Conservation (phyloP, 306 rosid species). For the Vicia sativa region DNA sequence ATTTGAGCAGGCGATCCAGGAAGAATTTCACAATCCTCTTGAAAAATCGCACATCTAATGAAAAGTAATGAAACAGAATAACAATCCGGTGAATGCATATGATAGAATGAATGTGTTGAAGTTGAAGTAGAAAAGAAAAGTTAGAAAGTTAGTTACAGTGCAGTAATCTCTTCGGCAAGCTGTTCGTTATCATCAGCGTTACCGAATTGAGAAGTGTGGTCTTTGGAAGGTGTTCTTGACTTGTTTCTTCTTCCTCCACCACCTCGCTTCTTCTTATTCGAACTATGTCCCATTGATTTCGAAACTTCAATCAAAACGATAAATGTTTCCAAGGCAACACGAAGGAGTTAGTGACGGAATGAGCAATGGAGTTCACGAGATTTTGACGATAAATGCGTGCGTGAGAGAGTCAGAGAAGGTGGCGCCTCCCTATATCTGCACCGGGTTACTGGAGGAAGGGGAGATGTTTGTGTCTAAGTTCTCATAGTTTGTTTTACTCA, state of each 20-base stretch:
- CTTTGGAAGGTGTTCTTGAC: constrained; percentile 70
- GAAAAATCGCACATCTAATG: constrained; percentile 74
- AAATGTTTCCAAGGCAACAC: neutral
- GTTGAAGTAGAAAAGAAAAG: neutral
- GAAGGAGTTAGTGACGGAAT: neutral
- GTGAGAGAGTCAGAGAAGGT: constrained; percentile 15
- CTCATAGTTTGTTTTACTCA: too few relatives aligned
- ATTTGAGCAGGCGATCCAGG: constrained; percentile 67
- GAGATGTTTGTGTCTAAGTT: too few relatives aligned
- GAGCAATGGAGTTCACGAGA: neutral
- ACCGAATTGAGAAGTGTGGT: constrained; percentile 47
- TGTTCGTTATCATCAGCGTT: constrained; percentile 64
- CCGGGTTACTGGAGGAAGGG: neutral
- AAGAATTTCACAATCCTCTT: constrained; percentile 73
- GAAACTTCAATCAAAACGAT: neutral
- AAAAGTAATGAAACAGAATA: neutral
- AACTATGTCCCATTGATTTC: constrained; percentile 67
- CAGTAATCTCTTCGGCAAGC: constrained; percentile 91
- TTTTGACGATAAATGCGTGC: neutral
- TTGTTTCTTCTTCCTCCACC: constrained; percentile 62
- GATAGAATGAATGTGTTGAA: neutral
- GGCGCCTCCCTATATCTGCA: constrained; percentile 2
- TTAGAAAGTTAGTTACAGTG: constrained; percentile 52
- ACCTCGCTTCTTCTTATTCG: constrained; percentile 83
- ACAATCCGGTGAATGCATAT: neutral